Conservation (phyloP, 495 filamentous ascomycete species). For the Pyrenopolyporus hunteri region DNA sequence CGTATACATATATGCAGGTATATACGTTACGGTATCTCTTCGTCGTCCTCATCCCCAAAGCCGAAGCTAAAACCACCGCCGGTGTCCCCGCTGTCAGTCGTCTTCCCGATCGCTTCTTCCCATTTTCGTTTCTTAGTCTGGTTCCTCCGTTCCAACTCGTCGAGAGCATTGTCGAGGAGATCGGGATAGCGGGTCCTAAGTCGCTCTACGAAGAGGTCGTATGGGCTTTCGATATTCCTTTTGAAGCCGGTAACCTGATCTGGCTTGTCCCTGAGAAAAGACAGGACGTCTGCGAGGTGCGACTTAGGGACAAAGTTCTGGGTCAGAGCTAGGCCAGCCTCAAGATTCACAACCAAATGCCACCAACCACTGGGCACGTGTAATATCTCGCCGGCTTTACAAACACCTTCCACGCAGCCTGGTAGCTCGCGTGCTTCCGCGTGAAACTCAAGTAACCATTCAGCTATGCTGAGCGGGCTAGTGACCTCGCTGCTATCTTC, state of each 20-base stretch:
- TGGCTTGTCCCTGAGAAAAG: slow-evolving; percentile 81
- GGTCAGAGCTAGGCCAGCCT: slow-evolving; percentile 84
- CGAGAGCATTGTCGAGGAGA: slow-evolving; percentile 66
- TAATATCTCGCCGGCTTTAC: slow-evolving; percentile 83
- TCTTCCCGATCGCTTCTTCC: slow-evolving; percentile 71
- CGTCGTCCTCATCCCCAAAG: slow-evolving; percentile 63
- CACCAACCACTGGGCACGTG: slow-evolving; percentile 96
- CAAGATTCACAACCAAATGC: slow-evolving; percentile 92
- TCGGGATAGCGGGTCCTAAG: slow-evolving; percentile 69
- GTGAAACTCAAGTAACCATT: slow-evolving; percentile 94
- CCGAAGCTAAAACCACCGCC: slow-evolving; percentile 79
- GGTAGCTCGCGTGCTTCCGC: slow-evolving; percentile 77
- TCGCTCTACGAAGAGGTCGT: slow-evolving; percentile 72
- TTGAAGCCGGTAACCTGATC: slow-evolving; percentile 88
- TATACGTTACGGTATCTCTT: slow-evolving; percentile 47
- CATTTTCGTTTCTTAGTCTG: slow-evolving; percentile 80
- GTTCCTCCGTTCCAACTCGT: slow-evolving; percentile 66
- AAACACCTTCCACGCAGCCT: slow-evolving; percentile 88
- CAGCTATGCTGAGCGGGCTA: slow-evolving; percentile 90
- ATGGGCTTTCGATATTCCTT: slow-evolving; percentile 74
- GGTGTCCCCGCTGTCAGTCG: slow-evolving; percentile 50
- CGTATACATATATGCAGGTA: not conserved
- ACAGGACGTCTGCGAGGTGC: slow-evolving; percentile 75
- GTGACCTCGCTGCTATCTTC: slow-evolving; percentile 94
- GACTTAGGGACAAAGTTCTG: slow-evolving; percentile 92